Evolutionary conservation across 345 rosid species (phyloP).

Genomic region (Sonneratia caseolaris): DNA sequence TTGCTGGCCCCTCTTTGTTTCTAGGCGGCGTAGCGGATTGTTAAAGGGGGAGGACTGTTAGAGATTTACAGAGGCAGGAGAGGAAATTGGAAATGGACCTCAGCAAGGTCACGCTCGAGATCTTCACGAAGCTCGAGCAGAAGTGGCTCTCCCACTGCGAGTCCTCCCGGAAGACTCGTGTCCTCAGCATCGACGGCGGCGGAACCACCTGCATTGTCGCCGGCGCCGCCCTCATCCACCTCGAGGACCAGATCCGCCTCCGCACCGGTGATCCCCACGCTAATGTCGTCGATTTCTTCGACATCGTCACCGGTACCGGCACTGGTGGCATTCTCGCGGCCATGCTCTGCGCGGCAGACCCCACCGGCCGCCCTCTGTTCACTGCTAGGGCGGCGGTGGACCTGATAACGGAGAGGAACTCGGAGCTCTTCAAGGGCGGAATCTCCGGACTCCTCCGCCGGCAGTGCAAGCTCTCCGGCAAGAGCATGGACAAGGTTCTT

Average conservation of each 20-base stretch:
- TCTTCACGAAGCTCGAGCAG: constrained; percentile 79
- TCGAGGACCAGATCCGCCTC: constrained; percentile 86
- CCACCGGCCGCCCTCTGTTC: constrained; percentile 65
- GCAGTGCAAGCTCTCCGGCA: constrained; percentile 42
- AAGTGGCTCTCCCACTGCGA: constrained; percentile 90
- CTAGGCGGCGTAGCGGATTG: no score
- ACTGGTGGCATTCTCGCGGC: constrained; percentile 75
- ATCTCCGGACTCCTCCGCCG: constrained; percentile 38
- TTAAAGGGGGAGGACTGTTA: no score
- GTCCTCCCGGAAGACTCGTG: constrained; percentile 42
- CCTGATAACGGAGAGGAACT: constrained; percentile 29
- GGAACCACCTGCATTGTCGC: constrained; percentile 60
- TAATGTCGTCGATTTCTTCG: constrained; percentile 76
- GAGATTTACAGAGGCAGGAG: no score
- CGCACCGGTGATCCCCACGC: constrained; percentile 57
- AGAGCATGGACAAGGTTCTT: constrained; percentile 60
- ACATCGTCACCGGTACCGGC: constrained; percentile 79
- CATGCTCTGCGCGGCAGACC: constrained; percentile 58
- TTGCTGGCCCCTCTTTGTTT: not conserved
- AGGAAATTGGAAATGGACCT: constrained; percentile 40
- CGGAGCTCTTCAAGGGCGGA: constrained; percentile 45
- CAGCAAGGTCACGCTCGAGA: constrained; percentile 82
- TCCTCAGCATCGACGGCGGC: constrained; percentile 90
- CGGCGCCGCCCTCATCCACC: constrained; percentile 56
- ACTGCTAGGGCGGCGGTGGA: constrained; percentile 59